Evolutionary conservation across 148 eudicot genomes (phyloP).

Genomic region (Persicaria tinctoria): DNA sequence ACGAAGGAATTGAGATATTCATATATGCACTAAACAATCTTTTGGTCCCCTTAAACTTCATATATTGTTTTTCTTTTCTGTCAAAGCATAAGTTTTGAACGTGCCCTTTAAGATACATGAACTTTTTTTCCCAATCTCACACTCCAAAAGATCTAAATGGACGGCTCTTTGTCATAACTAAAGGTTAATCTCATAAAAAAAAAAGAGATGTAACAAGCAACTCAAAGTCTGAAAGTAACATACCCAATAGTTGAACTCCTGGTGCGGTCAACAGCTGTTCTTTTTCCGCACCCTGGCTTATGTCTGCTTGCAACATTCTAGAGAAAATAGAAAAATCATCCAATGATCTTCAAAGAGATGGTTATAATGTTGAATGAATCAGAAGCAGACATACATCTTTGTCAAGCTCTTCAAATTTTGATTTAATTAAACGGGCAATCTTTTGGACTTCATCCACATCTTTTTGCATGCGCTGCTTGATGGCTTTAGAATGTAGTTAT

Average conservation of each 20-base stretch:
- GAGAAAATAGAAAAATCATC: constrained; percentile 14
- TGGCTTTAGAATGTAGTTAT: constrained; percentile 40
- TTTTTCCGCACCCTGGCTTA: constrained; percentile 81
- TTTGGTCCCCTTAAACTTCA: not conserved
- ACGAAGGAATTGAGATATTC: not conserved
- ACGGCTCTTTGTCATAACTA: no score
- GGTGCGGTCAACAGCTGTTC: constrained; percentile 90
- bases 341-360: not conserved
- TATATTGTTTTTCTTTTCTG: not conserved
- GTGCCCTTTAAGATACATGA: not conserved
- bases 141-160: not conserved
- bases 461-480: constrained; percentile 96
- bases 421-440: constrained; percentile 68
- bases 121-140: not conserved
- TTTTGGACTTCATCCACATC: constrained; percentile 93
- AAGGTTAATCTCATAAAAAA: not conserved
- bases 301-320: constrained; percentile 73
- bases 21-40: not conserved
- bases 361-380: not conserved
- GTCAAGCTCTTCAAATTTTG: constrained; percentile 85
- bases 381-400: constrained; percentile 49
- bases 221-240: constrained; percentile 11
- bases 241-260: constrained; percentile 83
- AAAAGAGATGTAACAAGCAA: not conserved
- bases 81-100: not conserved